Percentiles rank a stretch among this genome's conserved stretches.
phyloP scores from a whole-genome alignment of 495 filamentous ascomycete genomes.

The Penicillium taxi region DNA sequence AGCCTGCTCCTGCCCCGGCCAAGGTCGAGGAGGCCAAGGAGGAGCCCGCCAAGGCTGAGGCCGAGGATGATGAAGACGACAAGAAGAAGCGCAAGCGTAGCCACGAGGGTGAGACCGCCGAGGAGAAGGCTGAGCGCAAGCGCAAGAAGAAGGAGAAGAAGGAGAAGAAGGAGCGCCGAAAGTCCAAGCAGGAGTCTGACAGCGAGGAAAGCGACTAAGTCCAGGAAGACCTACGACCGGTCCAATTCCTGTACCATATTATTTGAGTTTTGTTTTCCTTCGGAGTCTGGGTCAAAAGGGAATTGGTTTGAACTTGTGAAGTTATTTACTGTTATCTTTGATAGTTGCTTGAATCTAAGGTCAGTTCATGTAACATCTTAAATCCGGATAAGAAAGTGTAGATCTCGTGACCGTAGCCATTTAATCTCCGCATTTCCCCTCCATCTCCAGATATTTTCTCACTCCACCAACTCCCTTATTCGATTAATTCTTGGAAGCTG shows the following conservation, averaged over 20 bases:
- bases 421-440: constrained; percentile 21
- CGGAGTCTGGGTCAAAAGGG: constrained; percentile 43
- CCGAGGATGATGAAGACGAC: constrained; percentile 33
- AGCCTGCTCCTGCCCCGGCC: constrained; percentile 31
- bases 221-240: constrained; percentile 27
- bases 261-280: constrained; percentile 15
- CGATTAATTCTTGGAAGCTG: too few relatives aligned
- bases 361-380: neutral
- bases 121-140: constrained; percentile 69
- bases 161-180: constrained; percentile 63
- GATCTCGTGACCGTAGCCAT: constrained; percentile 5
- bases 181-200: constrained; percentile 51
- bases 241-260: constrained; percentile 39
- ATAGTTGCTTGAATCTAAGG: constrained; percentile 8
- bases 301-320: constrained; percentile 17
- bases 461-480: neutral
- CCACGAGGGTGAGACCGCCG: constrained; percentile 71
- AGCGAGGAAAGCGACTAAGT: constrained; percentile 50
- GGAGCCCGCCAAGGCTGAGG: constrained; percentile 23
- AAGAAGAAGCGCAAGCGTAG: constrained; percentile 67
- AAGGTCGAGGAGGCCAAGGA: constrained; percentile 27
- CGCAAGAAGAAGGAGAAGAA: constrained; percentile 66
- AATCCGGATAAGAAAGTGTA: neutral
- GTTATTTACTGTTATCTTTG: neutral
- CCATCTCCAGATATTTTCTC: neutral